These are phyloP conservation scores for Cyberlindnera xylosilytica DNA, from an alignment of 805 yeast species.

Conservation along the genomic window DNA sequence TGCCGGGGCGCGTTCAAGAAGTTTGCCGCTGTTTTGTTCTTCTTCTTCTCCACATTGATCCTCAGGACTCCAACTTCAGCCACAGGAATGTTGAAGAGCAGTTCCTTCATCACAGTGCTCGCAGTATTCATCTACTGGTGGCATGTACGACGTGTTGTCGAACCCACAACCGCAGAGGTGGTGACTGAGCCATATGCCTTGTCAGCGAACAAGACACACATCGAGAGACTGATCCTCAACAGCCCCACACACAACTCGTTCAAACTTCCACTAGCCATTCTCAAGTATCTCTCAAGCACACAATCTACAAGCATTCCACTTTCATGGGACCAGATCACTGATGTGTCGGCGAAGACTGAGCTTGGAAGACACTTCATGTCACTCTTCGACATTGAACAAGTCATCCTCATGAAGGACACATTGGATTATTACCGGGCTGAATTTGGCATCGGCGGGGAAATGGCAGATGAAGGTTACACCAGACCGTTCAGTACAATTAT, in stretches of 20 bases:
- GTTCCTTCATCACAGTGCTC: no score
- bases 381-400: constrained; percentile 7
- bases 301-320: constrained; percentile 9
- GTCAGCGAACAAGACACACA: constrained; percentile 1
- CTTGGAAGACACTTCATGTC: constrained; percentile 17
- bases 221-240: constrained; percentile 1
- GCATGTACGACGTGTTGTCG: neutral
- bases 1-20: no score
- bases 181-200: constrained; percentile 8
- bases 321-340: constrained; percentile 18
- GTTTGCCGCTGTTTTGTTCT: no score
- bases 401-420: constrained; percentile 19
- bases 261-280: constrained; percentile 9
- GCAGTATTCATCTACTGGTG: neutral
- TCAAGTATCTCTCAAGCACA: constrained; percentile 1
- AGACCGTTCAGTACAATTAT: constrained; percentile 4
- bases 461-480: neutral
- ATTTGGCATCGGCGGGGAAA: neutral
- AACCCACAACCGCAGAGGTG: constrained; percentile 2
- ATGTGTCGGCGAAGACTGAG: constrained; percentile 17
- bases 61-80: no score
- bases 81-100: no score
- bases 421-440: constrained; percentile 7
- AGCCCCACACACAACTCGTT: constrained; percentile 6
- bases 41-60: no score